A percentile compares a stretch with the other conserved stretches of the same genome.
These are phyloP conservation scores for Raffaelea albimanens DNA, from an alignment of 2,329 filamentous ascomycete species.

Conservation along the genomic window DNA sequence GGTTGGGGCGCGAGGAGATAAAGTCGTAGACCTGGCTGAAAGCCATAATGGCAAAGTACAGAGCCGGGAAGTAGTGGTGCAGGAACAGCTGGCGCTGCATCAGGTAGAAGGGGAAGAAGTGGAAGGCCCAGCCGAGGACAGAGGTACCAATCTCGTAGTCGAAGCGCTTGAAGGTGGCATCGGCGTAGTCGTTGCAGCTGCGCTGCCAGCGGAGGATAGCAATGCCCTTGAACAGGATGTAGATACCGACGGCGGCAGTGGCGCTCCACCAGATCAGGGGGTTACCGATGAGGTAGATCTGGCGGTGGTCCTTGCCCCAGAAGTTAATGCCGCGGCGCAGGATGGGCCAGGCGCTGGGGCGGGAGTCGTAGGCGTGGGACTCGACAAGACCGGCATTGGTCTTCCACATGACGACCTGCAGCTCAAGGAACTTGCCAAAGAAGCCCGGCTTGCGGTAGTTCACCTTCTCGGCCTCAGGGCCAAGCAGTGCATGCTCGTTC, in stretches of 20 bases:
- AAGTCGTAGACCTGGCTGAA: conserved; percentile 89
- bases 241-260: conserved; percentile 66
- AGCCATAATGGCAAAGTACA: conserved; percentile 88
- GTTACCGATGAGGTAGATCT: conserved; percentile 95
- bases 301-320: conserved; percentile 88
- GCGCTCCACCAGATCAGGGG: conserved; percentile 91
- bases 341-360: conserved; percentile 86
- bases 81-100: conserved; percentile 98
- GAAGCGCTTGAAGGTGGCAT: conserved; percentile 83
- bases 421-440: conserved; percentile 94
- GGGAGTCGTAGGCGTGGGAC: conserved; percentile 96
- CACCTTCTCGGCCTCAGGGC: conserved; percentile 74
- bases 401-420: conserved; percentile 97
- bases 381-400: conserved; percentile 95
- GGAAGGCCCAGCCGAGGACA: conserved; percentile 89
- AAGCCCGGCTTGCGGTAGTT: conserved; percentile 94
- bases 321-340: conserved; percentile 96
- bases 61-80: conserved; percentile 94
- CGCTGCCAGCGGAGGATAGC: conserved; percentile 91
- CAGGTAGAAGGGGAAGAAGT: conserved; percentile 98
- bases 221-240: conserved; percentile 76
- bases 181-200: conserved; percentile 76
- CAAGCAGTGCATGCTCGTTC: conserved; percentile 75
- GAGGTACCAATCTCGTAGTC: conserved; percentile 92
- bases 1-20: conserved; percentile 60